A percentile compares a stretch with the other conserved stretches of the same genome.
Evolutionary conservation across 129 eudicot genomes (phyloP).

Genomic region (Tagetes erecta): DNA sequence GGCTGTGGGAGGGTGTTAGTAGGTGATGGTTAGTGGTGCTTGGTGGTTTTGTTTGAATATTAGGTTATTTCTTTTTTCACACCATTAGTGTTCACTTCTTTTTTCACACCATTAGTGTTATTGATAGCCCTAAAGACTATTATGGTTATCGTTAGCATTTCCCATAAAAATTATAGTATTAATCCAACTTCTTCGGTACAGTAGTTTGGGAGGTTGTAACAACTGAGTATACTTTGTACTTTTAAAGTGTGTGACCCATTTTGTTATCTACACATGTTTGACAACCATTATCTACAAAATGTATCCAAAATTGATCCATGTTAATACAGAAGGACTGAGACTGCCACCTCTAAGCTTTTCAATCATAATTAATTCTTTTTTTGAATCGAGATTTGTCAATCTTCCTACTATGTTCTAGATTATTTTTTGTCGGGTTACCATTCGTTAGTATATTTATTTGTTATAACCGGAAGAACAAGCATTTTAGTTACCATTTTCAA

Average conservation of each 20-base stretch:
- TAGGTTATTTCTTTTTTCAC: not conserved
- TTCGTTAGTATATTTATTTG: not conserved
- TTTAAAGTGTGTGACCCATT: not conserved
- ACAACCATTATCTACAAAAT: not conserved
- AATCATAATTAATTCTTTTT: not conserved
- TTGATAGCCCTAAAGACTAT: not conserved
- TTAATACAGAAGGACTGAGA: not conserved
- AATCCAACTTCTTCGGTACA: not conserved
- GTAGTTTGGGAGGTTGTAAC: not conserved
- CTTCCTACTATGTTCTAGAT: not conserved
- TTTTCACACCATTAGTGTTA: not conserved
- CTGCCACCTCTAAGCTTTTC: not conserved
- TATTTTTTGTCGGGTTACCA: not conserved
- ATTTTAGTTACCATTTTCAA: not conserved
- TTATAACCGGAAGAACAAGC: not conserved
- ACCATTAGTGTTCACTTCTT: no score
- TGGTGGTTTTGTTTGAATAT: not conserved
- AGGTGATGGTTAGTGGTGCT: slow-evolving; percentile 1
- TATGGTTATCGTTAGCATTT: not conserved
- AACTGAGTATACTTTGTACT: not conserved
- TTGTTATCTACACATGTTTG: not conserved
- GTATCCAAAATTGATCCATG: slow-evolving; percentile 6
- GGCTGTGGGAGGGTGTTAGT: not conserved
- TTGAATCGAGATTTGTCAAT: not conserved
- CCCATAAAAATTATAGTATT: not conserved